Percentiles rank a stretch among this genome's conserved stretches.
These are phyloP conservation scores for Dictyostelium purpureum DNA, from an alignment of 78 protist genomes.

Conservation along the genomic window DNA sequence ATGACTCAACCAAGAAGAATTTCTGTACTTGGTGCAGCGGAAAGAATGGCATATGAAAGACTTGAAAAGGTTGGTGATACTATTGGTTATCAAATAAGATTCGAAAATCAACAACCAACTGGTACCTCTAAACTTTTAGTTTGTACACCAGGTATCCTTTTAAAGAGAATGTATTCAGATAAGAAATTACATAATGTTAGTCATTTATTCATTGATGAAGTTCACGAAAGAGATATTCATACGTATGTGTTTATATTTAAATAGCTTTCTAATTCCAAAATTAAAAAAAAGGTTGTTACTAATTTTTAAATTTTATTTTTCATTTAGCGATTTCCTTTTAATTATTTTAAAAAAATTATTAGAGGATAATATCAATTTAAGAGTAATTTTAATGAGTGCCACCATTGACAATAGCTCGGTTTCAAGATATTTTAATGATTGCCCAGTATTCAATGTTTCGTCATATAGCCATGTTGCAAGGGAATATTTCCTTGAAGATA, in stretches of 20 bases:
- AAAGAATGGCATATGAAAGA: slow-evolving; percentile 96
- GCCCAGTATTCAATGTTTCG: slow-evolving; percentile 5
- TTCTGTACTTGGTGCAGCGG: slow-evolving; percentile 96
- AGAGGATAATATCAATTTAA: slow-evolving; percentile 7
- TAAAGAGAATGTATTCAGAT: slow-evolving; percentile 94
- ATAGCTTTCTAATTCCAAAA: not conserved
- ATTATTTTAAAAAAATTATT: slow-evolving; percentile 14
- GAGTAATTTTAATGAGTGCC: slow-evolving; percentile 35
- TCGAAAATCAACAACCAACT: slow-evolving; percentile 85
- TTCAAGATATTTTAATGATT: slow-evolving; percentile 6
- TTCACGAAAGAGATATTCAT: slow-evolving; percentile 98
- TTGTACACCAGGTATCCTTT: slow-evolving; percentile 97
- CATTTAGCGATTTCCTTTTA: slow-evolving; percentile 4
- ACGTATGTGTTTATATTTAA: slow-evolving; percentile 90
- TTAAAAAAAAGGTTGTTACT: not conserved
- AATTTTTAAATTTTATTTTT: not conserved
- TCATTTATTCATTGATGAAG: slow-evolving; percentile 98
- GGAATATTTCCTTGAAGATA: slow-evolving; percentile 21
- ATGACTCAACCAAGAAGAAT: slow-evolving; percentile 98
- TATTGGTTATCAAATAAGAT: slow-evolving; percentile 96
- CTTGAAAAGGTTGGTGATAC: slow-evolving; percentile 84
- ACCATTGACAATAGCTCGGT: not conserved
- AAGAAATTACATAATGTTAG: slow-evolving; percentile 87
- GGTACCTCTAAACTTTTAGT: slow-evolving; percentile 92
- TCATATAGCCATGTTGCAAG: not conserved